These are phyloP conservation scores for Hypoxylon sp. DNA, from an alignment of 2,329 filamentous ascomycete genomes.

Conservation along the genomic window DNA sequence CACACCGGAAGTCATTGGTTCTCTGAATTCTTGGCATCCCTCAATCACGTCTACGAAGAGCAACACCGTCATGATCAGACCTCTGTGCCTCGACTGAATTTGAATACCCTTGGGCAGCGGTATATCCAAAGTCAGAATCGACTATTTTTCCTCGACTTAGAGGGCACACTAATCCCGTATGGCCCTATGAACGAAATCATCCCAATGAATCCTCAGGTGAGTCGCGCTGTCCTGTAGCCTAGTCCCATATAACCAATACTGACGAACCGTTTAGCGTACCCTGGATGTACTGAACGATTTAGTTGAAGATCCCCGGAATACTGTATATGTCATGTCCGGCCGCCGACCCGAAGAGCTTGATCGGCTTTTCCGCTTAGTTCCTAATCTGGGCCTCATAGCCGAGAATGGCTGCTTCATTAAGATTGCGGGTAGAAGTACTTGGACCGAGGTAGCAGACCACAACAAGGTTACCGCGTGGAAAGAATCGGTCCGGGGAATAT, in stretches of 20 bases:
- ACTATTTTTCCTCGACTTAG: constrained; percentile 92
- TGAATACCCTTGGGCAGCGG: constrained; percentile 73
- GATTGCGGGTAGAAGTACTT: constrained; percentile 75
- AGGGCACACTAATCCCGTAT: constrained; percentile 91
- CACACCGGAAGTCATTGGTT: constrained; percentile 93
- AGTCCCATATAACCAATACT: constrained; percentile 14
- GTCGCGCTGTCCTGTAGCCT: constrained; percentile 25
- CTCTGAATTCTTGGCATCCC: constrained; percentile 77
- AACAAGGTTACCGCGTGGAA: constrained; percentile 84
- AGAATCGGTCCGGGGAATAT: constrained; percentile 82
- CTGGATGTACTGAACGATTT: constrained; percentile 87
- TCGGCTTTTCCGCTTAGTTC: constrained; percentile 85
- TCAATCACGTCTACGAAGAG: constrained; percentile 84
- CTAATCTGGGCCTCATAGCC: constrained; percentile 88
- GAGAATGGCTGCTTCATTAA: constrained; percentile 95
- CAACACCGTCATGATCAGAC: constrained; percentile 88
- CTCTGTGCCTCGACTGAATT: constrained; percentile 86
- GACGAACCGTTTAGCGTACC: constrained; percentile 71
- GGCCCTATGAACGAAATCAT: constrained; percentile 88
- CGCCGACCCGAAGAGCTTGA: constrained; percentile 90
- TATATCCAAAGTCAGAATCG: constrained; percentile 78
- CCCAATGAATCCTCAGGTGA: constrained; percentile 80
- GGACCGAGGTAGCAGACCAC: constrained; percentile 84
- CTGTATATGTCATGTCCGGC: constrained; percentile 94
- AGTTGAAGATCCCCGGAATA: constrained; percentile 83